Evolutionary conservation across 306 rosid genomes (phyloP), one percentile per base, ranked within the genome.

Genomic region (Elaeagnus macrophylla): DNA sequence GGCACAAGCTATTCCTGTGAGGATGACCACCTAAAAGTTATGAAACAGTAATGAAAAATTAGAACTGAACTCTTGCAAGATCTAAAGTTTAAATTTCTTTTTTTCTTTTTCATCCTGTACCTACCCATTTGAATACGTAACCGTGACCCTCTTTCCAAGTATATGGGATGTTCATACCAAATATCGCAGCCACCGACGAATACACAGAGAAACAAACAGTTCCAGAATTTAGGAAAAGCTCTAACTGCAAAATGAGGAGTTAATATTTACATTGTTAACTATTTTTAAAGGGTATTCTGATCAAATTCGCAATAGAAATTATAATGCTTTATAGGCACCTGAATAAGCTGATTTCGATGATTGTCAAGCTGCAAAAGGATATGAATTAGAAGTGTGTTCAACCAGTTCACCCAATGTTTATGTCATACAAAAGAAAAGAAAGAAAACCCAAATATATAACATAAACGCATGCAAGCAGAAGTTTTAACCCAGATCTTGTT

Each of bases 121-220:
- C 8, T 76, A 86, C 95, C 95, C 95, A 86, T 83, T 86, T 86
- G 56, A 86, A 86, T 51, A 77, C 6, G 53, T 86, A 37, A 46
- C 51, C 82, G 48, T 86, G 93, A 51, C 59, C 70, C 7, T 66
- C 40, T 5, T 45, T 81, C 95, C 93, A 86, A 1, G 83, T 74
- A 67, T 74, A 80, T n/a, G 82, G 88, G 50, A 86, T 78, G 76
- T 86, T 86, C 91, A 83, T 83, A 43, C 95, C 95, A 72, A 86
- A 86, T 54, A 86, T 83, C 57, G 95, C 95, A 15, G 82, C 86
- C 68, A 83, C 91, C 78, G 83, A 63, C 37, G 95, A 86, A 65
- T 64, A 86, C 42, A 86, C 37, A 55, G 95, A 80, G 41, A 80
- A 39, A 55, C 77, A 80, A 9, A 86, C 91, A 53, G 95, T 83